Evolutionary conservation across 805 yeast genomes (phyloP), one percentile per base, ranked within the genome.

Genomic region (Cyberlindnera lachancei): DNA sequence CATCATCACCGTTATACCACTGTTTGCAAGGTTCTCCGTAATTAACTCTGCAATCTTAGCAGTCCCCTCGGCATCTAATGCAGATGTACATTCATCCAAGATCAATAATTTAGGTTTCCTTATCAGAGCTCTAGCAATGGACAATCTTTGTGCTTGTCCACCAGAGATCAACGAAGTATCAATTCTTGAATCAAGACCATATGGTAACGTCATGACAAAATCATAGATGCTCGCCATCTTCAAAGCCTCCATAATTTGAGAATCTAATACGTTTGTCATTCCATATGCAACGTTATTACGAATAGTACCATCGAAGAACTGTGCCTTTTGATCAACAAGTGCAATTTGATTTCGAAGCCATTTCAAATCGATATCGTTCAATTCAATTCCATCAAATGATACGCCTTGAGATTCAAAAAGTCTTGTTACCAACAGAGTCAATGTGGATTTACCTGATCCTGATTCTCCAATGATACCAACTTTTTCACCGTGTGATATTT

Each of bases 361-460:
- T 3, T 52, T 54, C 1, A 69, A 41, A 33, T 74, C 66, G 27
- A 80, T 53, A 0, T 51, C 48, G 10, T 57, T 53, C 2, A 84
- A 58, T 37, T 75, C 75, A 3, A 46, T 42, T 0, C 70, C 75
- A 25, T 65, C 70, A 7, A 80, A 39, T 8, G 50, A 45, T 3
- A 80, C 56, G 0, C 57, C 33, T 3, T 56, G 42, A 3, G 65
- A 58, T 2, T 52, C 52, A 38, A 74, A 74, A 1, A 88, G 54
- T 30, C 79, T 61, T 2, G 76, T 55, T 0, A 88, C 41, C 10
- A 88, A 44, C 1, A 67, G 61, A 0, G 75, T 56, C 2, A 90
- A 40, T 0, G 97, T 86, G 0, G 96, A 81, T 55, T 92, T 92
- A 0, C 99, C 99, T 11, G 80, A 70, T 0, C 99, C 99, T 2